Percentiles rank a stretch among this genome's conserved stretches.
These are phyloP conservation scores for Trichoderma sp. DNA, from an alignment of 2,329 filamentous ascomycete species.

Conservation along the genomic window DNA sequence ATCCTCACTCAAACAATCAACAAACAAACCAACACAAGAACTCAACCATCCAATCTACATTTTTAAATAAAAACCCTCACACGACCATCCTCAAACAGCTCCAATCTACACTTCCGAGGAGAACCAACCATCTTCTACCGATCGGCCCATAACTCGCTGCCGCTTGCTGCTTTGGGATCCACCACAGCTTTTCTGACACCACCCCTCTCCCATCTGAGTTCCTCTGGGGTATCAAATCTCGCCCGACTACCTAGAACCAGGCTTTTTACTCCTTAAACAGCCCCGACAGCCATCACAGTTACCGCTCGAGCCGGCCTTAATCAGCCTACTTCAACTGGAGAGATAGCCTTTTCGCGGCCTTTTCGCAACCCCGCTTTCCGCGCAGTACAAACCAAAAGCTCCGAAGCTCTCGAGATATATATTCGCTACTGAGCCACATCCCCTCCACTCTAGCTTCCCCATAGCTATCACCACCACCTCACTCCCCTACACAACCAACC, in stretches of 20 bases:
- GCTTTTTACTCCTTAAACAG: neutral
- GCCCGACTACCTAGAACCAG: neutral
- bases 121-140: neutral
- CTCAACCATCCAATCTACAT: neutral
- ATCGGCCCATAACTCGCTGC: neutral
- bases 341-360: neutral
- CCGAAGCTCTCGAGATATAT: neutral
- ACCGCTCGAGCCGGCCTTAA: constrained; percentile 5
- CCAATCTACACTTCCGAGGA: neutral
- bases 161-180: neutral
- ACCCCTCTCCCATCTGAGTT: constrained; percentile 4
- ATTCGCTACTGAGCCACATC: neutral
- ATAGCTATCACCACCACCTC: neutral
- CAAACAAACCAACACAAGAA: neutral
- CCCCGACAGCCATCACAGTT: neutral
- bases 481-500: neutral
- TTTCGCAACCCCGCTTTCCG: neutral
- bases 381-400: neutral
- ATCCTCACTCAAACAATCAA: neutral
- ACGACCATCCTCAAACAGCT: neutral
- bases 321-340: neutral
- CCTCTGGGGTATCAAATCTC: neutral
- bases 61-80: neutral
- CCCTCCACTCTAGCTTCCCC: neutral
- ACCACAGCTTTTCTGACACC: constrained; percentile 11